Conservation (phyloP, 441 rosid genomes). For the Geranium incanum region DNA sequence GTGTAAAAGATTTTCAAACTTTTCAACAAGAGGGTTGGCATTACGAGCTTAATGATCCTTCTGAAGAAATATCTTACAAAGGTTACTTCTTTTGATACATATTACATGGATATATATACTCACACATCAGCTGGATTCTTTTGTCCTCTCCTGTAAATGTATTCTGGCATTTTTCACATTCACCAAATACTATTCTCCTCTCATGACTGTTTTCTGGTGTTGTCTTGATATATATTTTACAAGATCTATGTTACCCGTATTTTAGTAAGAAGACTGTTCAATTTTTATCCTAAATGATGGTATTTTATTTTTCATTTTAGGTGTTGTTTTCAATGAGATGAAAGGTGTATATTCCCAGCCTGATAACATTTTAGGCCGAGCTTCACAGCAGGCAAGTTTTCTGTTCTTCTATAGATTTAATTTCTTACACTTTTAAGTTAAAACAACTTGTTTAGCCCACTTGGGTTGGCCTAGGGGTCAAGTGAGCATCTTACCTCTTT, state of each 20-base stretch:
- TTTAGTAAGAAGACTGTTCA: neutral
- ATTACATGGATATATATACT: neutral
- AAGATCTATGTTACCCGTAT: neutral
- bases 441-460: neutral
- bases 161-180: neutral
- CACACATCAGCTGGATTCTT: neutral
- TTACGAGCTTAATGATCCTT: constrained; percentile 74
- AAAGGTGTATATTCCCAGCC: constrained; percentile 98
- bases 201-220: neutral
- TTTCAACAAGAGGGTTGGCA: constrained; percentile 99
- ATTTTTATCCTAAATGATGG: constrained; percentile 12
- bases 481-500: too few relatives aligned
- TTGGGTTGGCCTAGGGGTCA: too few relatives aligned
- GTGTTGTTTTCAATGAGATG: constrained; percentile 98
- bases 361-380: constrained; percentile 74
- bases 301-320: constrained; percentile 32
- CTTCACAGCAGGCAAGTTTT: constrained; percentile 63
- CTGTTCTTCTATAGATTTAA: constrained; percentile 7
- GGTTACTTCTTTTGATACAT: constrained; percentile 32
- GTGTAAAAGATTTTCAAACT: constrained; percentile 76
- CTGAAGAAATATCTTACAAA: constrained; percentile 83
- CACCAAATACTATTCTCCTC: neutral
- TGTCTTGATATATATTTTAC: neutral
- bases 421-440: neutral
- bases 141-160: neutral